phyloP scores from a whole-genome alignment of 2,329 filamentous ascomycete genomes.

The Xylaria sp. region DNA sequence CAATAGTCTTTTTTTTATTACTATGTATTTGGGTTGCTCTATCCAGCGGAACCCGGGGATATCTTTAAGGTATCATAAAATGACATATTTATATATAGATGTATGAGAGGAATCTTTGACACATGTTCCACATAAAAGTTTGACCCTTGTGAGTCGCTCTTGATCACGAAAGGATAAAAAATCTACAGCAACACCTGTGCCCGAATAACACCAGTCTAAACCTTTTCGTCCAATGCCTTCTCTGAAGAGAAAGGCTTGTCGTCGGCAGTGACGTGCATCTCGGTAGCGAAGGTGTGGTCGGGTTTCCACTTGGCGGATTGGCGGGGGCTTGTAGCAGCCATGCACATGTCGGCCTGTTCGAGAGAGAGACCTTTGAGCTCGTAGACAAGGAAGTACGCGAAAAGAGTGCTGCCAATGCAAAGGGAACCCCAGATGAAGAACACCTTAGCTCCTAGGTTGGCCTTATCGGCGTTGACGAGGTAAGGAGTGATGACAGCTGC shows the following conservation, averaged over 20 bases:
- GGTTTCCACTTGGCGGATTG: slow-evolving; percentile 51
- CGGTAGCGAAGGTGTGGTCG: slow-evolving; percentile 51
- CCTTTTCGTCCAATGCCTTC: slow-evolving; percentile 44
- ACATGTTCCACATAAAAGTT: slow-evolving; percentile 23
- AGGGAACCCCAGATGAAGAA: slow-evolving; percentile 73
- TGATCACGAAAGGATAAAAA: slow-evolving; percentile 30
- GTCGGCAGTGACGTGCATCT: slow-evolving; percentile 47
- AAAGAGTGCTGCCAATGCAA: slow-evolving; percentile 65
- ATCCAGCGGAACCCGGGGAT: slow-evolving; percentile 28
- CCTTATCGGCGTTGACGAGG: slow-evolving; percentile 67
- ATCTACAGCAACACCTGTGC: slow-evolving; percentile 13
- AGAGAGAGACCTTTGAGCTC: slow-evolving; percentile 80
- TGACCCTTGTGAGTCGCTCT: slow-evolving; percentile 18
- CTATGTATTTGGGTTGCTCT: slow-evolving; percentile 28
- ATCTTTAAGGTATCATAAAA: slow-evolving; percentile 34
- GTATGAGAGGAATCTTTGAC: slow-evolving; percentile 28
- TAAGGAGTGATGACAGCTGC: slow-evolving; percentile 73
- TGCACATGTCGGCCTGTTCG: slow-evolving; percentile 77
- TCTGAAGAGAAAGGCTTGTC: slow-evolving; percentile 40
- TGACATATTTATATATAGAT: slow-evolving; percentile 32
- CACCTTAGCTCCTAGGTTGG: slow-evolving; percentile 55
- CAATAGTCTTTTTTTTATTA: slow-evolving; percentile 27
- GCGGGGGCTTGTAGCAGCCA: slow-evolving; percentile 60
- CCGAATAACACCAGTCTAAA: slow-evolving; percentile 31
- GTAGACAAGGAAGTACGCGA: slow-evolving; percentile 70